Evolutionary conservation across 2,329 filamentous ascomycete genomes (phyloP), one percentile per base, ranked within the genome.

Genomic region (Golovinomyces cichoracearum): DNA sequence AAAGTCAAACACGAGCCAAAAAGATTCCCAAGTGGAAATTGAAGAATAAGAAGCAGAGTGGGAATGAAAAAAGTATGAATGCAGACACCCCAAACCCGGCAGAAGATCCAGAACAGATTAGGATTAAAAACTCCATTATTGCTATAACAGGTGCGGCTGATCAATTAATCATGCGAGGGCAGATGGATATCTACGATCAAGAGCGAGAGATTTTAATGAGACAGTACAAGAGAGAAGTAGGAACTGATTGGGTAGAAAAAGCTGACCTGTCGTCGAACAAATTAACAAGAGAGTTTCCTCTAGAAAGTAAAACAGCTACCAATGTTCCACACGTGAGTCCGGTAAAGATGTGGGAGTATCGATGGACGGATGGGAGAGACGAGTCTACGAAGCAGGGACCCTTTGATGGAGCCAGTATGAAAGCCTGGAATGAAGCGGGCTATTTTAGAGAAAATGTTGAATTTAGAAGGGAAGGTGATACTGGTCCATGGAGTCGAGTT

Each of bases 361-460:
- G 83, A 50, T 98, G 90, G 90, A 78, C 76, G 35, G 85, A 93
- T 61, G 83, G 83, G 17, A 72, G 85, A 37, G 88, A 93, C 58
- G 80, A 75, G 25, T 83, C 74, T 10, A 72, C 74, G 45, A 72
- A 73, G 50, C 84, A 98, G 62, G 90, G 90, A 0, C 88, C 90
- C 0, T 98, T 85, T 62, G 84, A 94, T 59, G 74, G 72, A 6
- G 62, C 70, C 4, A 88, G 80, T 33, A 95, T 98, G 90, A 74
- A 77, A 57, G 81, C 83, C 2, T 98, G 90, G 90, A 76, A 80
- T 55, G 76, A 83, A 53, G 84, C 84, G 22, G 90, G 90, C 2
- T 95, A 95, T 61, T 98, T 98, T 63, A 80, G 78, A 12, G 80
- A 90, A 53, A 83, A 83, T 0, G 84, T 93, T 22, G 88, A 86